These are phyloP conservation scores for Acanthamoeba triangularis DNA, from an alignment of 208 protist genomes.

Conservation along the genomic window DNA sequence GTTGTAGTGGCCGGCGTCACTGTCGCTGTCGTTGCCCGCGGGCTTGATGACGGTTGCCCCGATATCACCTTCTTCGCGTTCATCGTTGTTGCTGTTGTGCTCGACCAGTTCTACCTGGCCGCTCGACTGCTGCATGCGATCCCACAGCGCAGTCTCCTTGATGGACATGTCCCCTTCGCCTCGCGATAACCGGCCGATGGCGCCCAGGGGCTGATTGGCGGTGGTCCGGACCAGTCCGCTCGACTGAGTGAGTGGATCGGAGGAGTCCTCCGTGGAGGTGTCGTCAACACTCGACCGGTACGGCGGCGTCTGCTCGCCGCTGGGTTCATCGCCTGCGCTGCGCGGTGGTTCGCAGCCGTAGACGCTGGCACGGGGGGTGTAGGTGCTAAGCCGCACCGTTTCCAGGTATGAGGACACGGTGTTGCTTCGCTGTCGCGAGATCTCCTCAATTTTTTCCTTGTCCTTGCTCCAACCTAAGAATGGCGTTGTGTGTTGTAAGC, in stretches of 20 bases:
- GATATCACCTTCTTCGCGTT: neutral
- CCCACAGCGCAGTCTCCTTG: neutral
- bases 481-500: neutral
- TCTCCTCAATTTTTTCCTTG: conserved; percentile 69
- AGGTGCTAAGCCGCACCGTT: neutral
- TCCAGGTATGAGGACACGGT: conserved; percentile 18
- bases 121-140: neutral
- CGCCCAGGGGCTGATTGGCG: neutral
- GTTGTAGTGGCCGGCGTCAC: neutral
- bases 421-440: conserved; percentile 24
- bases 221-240: neutral
- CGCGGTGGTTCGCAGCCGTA: neutral
- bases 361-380: neutral
- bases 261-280: neutral
- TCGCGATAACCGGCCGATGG: neutral
- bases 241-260: neutral
- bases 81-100: neutral
- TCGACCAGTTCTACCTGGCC: neutral
- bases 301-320: neutral
- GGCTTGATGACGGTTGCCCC: neutral
- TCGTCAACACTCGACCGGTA: neutral
- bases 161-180: neutral
- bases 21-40: neutral
- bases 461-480: conserved; percentile 26
- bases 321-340: neutral